These are phyloP conservation scores for Botrytis hyacinthi DNA, from an alignment of 2,329 filamentous ascomycete species.

Conservation along the genomic window DNA sequence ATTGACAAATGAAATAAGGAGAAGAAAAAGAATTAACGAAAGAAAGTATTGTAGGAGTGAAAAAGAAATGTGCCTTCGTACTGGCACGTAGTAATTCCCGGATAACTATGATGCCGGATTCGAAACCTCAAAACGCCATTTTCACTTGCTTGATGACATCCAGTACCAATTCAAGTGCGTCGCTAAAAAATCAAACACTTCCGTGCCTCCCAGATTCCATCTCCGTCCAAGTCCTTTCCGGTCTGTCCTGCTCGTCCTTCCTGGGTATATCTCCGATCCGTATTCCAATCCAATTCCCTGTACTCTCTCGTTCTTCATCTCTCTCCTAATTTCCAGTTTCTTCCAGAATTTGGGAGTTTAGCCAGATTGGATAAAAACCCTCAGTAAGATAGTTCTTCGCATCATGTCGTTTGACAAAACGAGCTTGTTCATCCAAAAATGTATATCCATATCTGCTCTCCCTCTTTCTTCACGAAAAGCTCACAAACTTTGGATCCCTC, in stretches of 20 bases:
- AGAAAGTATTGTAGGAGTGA: background rate
- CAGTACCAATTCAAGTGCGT: background rate
- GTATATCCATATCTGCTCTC: too few relatives aligned
- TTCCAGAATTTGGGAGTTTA: too few relatives aligned
- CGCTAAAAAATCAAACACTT: background rate
- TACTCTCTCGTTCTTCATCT: background rate
- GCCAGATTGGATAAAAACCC: background rate
- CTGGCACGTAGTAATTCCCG: background rate
- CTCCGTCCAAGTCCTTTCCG: background rate
- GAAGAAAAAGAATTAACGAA: background rate
- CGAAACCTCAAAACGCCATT: background rate
- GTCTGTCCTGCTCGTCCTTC: background rate
- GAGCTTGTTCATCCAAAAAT: background rate
- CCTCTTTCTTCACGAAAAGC: constrained; percentile 54
- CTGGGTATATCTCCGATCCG: constrained; percentile 1
- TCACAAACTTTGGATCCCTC: constrained; percentile 91
- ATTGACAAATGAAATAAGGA: background rate
- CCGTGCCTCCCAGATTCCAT: background rate
- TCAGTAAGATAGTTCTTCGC: background rate
- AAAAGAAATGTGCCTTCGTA: background rate
- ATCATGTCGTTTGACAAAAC: background rate
- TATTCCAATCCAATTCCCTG: background rate
- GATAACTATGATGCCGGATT: background rate
- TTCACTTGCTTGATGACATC: background rate
- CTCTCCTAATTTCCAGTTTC: background rate